Conservation (phyloP, 2,329 filamentous ascomycete genomes). For the Magnaporthiopsis poae region DNA sequence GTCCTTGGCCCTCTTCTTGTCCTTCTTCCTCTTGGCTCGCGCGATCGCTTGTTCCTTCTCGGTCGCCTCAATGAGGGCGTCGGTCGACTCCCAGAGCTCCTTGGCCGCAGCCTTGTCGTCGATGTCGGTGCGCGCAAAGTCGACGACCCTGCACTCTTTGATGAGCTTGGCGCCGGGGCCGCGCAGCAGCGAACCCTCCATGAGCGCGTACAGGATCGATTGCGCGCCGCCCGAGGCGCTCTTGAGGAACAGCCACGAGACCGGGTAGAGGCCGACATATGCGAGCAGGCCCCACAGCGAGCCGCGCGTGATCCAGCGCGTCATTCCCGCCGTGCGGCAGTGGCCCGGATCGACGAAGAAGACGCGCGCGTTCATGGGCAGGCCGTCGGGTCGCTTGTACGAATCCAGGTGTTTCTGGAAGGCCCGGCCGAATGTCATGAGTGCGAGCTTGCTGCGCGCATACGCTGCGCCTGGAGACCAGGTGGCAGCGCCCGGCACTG, state of each 20-base stretch:
- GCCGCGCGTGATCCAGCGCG: slow-evolving; percentile 77
- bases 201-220: slow-evolving; percentile 72
- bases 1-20: slow-evolving; percentile 24
- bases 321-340: slow-evolving; percentile 74
- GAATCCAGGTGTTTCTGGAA: slow-evolving; percentile 86
- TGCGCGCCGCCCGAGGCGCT: slow-evolving; percentile 75
- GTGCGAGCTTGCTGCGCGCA: slow-evolving; percentile 61
- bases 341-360: slow-evolving; percentile 81
- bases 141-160: slow-evolving; percentile 78
- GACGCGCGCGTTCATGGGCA: slow-evolving; percentile 73
- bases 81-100: slow-evolving; percentile 81
- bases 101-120: slow-evolving; percentile 71
- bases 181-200: slow-evolving; percentile 62
- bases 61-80: slow-evolving; percentile 67
- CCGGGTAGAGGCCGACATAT: slow-evolving; percentile 67
- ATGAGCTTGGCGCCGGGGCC: slow-evolving; percentile 59
- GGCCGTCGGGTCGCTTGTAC: slow-evolving; percentile 73
- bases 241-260: slow-evolving; percentile 85
- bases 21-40: slow-evolving; percentile 31
- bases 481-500: slow-evolving; percentile 24
- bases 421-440: slow-evolving; percentile 80
- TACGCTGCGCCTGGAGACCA: slow-evolving; percentile 52
- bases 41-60: slow-evolving; percentile 69
- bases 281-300: slow-evolving; percentile 67
- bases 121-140: slow-evolving; percentile 63